These are phyloP conservation scores for Lanmaoa rubissima DNA, from an alignment of 768 basidiomycete species.

Conservation along the genomic window DNA sequence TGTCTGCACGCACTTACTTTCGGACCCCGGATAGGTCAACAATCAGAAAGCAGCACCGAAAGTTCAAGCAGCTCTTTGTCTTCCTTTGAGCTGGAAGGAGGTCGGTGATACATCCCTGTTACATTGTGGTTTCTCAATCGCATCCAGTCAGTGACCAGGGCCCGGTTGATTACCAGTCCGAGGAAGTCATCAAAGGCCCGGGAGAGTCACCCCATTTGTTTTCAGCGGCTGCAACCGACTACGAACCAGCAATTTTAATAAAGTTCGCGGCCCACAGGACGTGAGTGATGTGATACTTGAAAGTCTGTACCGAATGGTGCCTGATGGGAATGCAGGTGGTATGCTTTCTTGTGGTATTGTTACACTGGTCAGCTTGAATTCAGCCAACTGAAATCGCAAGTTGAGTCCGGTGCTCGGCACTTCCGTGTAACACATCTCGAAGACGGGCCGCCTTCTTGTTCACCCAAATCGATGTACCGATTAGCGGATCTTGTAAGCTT, in stretches of 20 bases:
- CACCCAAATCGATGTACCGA: slow-evolving; percentile 39
- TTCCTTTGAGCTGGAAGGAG: slow-evolving; percentile 9
- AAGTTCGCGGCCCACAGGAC: slow-evolving; percentile 19
- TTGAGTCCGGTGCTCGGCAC: neutral
- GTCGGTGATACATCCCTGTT: neutral
- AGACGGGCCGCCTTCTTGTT: slow-evolving; percentile 21
- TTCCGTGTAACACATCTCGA: neutral
- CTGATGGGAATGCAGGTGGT: slow-evolving; percentile 16
- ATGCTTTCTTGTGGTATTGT: slow-evolving; percentile 26
- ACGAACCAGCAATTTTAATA: neutral
- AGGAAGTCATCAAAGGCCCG: slow-evolving; percentile 8
- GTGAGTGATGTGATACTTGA: slow-evolving; percentile 1
- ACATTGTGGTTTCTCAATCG: slow-evolving; percentile 6
- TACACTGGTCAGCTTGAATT: slow-evolving; percentile 24
- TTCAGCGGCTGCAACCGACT: neutral
- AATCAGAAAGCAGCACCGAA: neutral
- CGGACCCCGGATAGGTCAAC: neutral
- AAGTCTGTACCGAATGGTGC: neutral
- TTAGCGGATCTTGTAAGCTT: slow-evolving; percentile 31
- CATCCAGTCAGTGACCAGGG: slow-evolving; percentile 3
- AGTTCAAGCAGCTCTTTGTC: slow-evolving; percentile 4
- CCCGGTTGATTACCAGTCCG: neutral
- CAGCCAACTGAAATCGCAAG: slow-evolving; percentile 17
- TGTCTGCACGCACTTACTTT: neutral
- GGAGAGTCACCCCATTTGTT: neutral